Base-by-base conservation (phyloP, 2,329 filamentous ascomycete genomes). In the Trichocomaceae sp. region DNA sequence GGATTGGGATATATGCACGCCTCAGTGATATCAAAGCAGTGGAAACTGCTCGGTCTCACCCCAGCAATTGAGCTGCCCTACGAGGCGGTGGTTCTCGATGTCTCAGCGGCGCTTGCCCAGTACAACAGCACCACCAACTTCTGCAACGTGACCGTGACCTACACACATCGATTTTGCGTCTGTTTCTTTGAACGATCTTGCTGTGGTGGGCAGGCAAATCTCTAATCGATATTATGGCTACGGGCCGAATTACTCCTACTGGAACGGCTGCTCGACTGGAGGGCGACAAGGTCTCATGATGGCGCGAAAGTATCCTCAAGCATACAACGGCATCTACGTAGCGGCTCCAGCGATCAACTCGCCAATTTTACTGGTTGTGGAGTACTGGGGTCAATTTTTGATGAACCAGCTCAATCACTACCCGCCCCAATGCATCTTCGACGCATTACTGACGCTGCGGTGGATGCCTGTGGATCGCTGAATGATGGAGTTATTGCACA, bases 311-410 rank as follows among this genome's bases (percentile, higher is more conserved):
- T 77, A 69, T 58, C 75, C 74, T 0, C 62, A 69, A 2, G 72
- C 75, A 47, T 77, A 75, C 52, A 73, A 77, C 54, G 75, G 75
- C 22, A 73, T 77, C 58, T 65, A 75, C 31, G 68, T 70, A 9
- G 72, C 69, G 19, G 70, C 75, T 45, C 73, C 66, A n/a, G 72
- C 72, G 37, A 60, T 70, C 26, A 67, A 35, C 68, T 72, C 47
- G 61, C 64, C 8, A 23, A 57, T 44, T 48, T 62, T 60, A 1
- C n/a, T n/a, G n/a, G n/a, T n/a, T n/a, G n/a, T n/a, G n/a, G n/a
- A n/a, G 19, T 60, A 58, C 54, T 66, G 62, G 59, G 12, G 35
- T 4, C 12, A 45, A 13, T 22, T 22, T 23, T 10, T 19, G 17
- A 45, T 45, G 41, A 45, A 45, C 17, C 41, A 22, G n/a, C 17